A percentile compares a stretch with the other conserved stretches of the same genome.
Conservation (phyloP, 306 rosid species). For the Lupinus albus region DNA sequence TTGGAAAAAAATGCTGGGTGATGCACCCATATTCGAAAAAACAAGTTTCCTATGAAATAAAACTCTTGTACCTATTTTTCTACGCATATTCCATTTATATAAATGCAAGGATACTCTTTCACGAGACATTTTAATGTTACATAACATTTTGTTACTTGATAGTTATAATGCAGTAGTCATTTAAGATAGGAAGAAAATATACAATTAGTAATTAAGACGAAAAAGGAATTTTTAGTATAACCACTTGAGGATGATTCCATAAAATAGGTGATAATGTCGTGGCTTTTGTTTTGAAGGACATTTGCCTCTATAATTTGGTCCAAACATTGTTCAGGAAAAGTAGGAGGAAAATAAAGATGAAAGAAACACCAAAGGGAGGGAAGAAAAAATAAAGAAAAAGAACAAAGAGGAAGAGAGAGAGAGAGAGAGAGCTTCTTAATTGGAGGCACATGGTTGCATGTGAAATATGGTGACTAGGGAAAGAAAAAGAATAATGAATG, state of each 20-base stretch:
- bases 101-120: constrained; percentile 32
- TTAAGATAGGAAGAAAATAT: no score
- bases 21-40: background rate
- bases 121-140: background rate
- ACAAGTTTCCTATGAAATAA: constrained; percentile 9
- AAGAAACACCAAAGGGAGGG: background rate
- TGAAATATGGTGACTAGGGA: constrained; percentile 47
- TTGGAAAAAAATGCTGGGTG: background rate
- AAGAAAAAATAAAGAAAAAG: background rate
- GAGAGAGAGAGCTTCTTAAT: constrained; percentile 47
- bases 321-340: background rate
- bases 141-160: no score
- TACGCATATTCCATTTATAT: constrained; percentile 2
- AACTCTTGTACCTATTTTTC: background rate
- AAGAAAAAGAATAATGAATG: constrained; percentile 43
- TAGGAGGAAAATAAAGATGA: constrained; percentile 26
- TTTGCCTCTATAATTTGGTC: constrained; percentile 15
- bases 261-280: background rate
- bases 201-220: background rate
- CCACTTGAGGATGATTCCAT: background rate
- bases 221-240: background rate
- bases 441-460: constrained; percentile 80
- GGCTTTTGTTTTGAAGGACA: constrained; percentile 5
- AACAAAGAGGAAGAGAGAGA: background rate
- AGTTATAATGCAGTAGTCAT: no score